These are phyloP conservation scores for Allium cepa DNA, from an alignment of 106 monocot genomes.

Conservation along the genomic window DNA sequence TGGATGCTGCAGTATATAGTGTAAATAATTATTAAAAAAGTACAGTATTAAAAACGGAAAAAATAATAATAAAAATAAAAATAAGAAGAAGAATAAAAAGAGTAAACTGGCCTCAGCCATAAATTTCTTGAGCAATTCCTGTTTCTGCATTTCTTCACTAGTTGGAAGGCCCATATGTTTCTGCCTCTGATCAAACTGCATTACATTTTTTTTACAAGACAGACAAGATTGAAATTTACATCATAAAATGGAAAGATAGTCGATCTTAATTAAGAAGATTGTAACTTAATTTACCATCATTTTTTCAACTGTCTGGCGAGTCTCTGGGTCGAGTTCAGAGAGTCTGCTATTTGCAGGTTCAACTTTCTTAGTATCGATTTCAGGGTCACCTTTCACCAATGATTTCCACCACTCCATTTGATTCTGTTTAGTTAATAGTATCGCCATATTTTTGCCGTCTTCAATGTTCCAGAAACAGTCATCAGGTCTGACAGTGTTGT, in stretches of 20 bases:
- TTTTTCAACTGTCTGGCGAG: constrained; percentile 83
- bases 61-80: background rate
- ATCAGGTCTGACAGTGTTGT: constrained; percentile 58
- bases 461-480: constrained; percentile 99
- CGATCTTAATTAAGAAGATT: background rate
- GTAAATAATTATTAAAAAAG: background rate
- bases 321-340: constrained; percentile 92
- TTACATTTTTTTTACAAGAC: background rate
- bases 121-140: constrained; percentile 92
- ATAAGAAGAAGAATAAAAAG: background rate
- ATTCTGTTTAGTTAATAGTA: constrained; percentile 87
- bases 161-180: constrained; percentile 88
- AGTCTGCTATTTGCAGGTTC: constrained; percentile 92
- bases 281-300: constrained; percentile 68
- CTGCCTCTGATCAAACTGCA: constrained; percentile 91
- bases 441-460: constrained; percentile 62
- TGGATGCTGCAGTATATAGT: constrained; percentile 63
- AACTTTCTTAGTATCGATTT: constrained; percentile 90
- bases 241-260: background rate
- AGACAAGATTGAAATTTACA: background rate
- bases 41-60: background rate
- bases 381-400: constrained; percentile 77
- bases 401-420: constrained; percentile 99
- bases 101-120: constrained; percentile 61
- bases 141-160: constrained; percentile 88